Evolutionary conservation across 208 protist species (phyloP), one percentile per base, ranked within the genome.

Genomic region (Leptomonas pyrrhocoris): DNA sequence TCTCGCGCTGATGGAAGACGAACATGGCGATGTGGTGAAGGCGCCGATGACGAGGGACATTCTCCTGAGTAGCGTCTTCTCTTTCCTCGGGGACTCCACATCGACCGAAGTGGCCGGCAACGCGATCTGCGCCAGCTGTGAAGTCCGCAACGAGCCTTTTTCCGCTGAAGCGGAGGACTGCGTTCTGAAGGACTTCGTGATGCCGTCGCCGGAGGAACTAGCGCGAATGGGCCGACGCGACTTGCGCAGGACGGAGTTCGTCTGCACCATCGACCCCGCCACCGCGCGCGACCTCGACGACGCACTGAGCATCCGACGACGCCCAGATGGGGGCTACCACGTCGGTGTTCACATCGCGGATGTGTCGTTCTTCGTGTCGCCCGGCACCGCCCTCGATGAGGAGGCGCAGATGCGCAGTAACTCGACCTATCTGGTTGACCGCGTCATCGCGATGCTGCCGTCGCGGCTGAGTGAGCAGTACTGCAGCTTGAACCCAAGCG

Each of bases 321-420:
- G 66, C 28, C 59, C 18, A 18, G 55, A 73, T 25, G 55, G 64
- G 9, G 70, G 72, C 42, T 96, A 91, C 66, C 90, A 92, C 69
- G 86, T 98, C 51, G 95, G 94, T 13, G 94, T 98, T n/a, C 95
- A 98, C 81, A 98, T 98, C 68, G 96, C 96, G 0, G 96, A 98
- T 74, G 96, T 98, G 3, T 89, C 94, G 15, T 76, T 86, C 60
- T 98, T 98, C 84, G 94, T 98, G 45, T 55, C 73, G 49, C 77
- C 77, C 2, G 74, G 77, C 30, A 88, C 80, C 1, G 49, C 89
- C 15, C 67, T 98, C 1, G 96, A 98, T 68, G 79, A 89, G 49
- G 96, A 98, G 76, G 96, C 95, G 30, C 70, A 74, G 16, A 49
- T 53, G 43, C 83, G 96, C 25, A 73, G 72, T 19, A 98, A 90